Evolutionary conservation across 306 rosid genomes (phyloP), one percentile per base, ranked within the genome.

Genomic region (Carpinus viminea): DNA sequence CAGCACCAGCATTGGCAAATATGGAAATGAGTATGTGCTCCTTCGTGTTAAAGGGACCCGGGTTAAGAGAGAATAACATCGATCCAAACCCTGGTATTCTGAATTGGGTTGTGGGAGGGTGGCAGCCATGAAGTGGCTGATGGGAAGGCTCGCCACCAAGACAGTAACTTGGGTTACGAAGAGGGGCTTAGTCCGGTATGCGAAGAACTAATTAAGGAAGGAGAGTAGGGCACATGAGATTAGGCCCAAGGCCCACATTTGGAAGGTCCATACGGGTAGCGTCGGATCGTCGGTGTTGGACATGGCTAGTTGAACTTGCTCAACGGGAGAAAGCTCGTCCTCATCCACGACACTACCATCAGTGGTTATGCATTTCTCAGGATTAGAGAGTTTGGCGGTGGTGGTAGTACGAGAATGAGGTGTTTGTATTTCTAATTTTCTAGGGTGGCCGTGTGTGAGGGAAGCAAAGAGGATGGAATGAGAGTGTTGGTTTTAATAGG

Each of bases 251-350:
- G 81, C 61, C 98, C 98, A 93, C 97, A 93, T 93, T 0, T 92
- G 89, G 81, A 93, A 93, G 8, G 98, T 93, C 98, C 98, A 91
- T 15, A 93, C 90, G 0, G 95, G 98, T 2, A 68, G 87, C 20
- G 79, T 81, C 31, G 83, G 86, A 76, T 93, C 92, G 72, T 93
- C 97, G 13, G 83, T 81, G 85, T 84, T 90, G 2, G 88, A 53
- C 0, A 93, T 97, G 1, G 97, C 91, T 28, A 93, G 20, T 2
- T 89, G 88, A 17, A 93, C 98, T 65, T 93, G 59, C 20, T 93
- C 97, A 6, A 91, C 66, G 0, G 95, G 97, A 0, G 95, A 93
- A 2, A 80, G 2, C 15, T 90, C 90, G 0, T 90, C 92, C 0
- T 87, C 89, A 3, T 84, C 85, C 0, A 18, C 17, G 0, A 68